Evolutionary conservation across 495 filamentous ascomycete genomes (phyloP).

Genomic region (Podospora anserina): DNA sequence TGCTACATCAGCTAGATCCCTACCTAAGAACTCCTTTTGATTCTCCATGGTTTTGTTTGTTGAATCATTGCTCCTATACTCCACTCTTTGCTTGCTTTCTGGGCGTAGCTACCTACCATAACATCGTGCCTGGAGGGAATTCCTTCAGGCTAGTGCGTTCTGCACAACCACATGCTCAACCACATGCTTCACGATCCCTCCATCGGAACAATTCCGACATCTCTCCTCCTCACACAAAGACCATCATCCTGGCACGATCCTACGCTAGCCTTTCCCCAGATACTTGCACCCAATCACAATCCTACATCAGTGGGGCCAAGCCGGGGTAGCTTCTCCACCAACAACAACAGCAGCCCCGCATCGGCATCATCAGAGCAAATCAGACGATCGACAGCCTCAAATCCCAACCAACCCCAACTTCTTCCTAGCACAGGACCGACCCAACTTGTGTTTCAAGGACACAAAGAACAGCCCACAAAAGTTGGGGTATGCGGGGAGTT

Average conservation of each 20-base stretch:
- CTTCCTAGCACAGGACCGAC: not conserved
- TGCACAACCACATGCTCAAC: no score
- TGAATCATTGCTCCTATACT: no score
- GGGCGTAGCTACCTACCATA: no score
- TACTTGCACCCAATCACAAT: not conserved
- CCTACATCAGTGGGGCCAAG: not conserved
- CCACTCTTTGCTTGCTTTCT: no score
- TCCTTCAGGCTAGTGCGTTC: no score
- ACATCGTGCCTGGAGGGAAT: no score
- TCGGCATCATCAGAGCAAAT: not conserved
- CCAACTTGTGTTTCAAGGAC: not conserved
- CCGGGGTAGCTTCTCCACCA: not conserved
- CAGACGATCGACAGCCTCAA: not conserved
- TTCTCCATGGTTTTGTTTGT: no score
- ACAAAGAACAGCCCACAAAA: not conserved
- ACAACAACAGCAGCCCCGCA: not conserved
- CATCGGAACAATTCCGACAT: not conserved
- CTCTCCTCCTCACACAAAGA: not conserved
- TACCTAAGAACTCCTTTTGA: no score
- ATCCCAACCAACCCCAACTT: not conserved
- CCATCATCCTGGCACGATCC: not conserved
- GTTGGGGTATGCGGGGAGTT: not conserved
- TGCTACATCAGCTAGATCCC: no score
- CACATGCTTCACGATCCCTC: not conserved
- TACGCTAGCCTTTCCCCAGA: not conserved